Evolutionary conservation across 495 filamentous ascomycete species (phyloP), one percentile per base, ranked within the genome.

Genomic region (Annulohypoxylon moriforme): DNA sequence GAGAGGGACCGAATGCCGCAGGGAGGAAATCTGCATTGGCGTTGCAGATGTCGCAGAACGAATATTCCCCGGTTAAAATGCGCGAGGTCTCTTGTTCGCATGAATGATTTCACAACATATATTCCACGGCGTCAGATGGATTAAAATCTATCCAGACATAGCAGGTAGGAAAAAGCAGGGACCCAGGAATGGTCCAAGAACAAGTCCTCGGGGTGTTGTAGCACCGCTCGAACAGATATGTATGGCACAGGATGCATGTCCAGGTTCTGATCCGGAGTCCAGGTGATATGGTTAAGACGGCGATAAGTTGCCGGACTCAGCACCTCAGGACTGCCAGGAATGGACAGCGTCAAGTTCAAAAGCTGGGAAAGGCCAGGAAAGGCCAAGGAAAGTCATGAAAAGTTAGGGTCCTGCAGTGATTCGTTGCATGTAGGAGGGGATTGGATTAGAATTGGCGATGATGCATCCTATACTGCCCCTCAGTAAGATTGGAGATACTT

Each of bases 391-490:
- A 29, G 27, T 2, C 27, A 29, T 3, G 27, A 3, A 36, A 72
- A 22, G 69, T 52, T 52, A 46, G 65, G 60, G 10, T 53, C 50
- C 53, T 68, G 70, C 70, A 31, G 70, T 73, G 70, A 73, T 73
- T 73, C 65, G 65, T 68, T 69, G 71, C 66, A 73, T 69, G 71
- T 62, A 16, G 62, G 31, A 63, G 25, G 65, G 50, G 70, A 73
- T 73, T 73, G 70, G 69, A 24, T 61, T 64, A 73, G 60, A 69
- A 69, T 63, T 69, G 71, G 50, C 71, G 71, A 69, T 63, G 61
- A 49, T 62, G 71, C 71, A 73, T 57, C 14, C 61, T n/a, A 25
- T 66, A 18, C 33, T 59, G 55, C 61, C 64, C 61, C 64, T 64
- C 69, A 46, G 60, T 67, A 38, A 73, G 70, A 69, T 73, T 69